These are phyloP conservation scores for Diplogelasinospora grovesii DNA, from an alignment of 495 filamentous ascomycete species.

Conservation along the genomic window DNA sequence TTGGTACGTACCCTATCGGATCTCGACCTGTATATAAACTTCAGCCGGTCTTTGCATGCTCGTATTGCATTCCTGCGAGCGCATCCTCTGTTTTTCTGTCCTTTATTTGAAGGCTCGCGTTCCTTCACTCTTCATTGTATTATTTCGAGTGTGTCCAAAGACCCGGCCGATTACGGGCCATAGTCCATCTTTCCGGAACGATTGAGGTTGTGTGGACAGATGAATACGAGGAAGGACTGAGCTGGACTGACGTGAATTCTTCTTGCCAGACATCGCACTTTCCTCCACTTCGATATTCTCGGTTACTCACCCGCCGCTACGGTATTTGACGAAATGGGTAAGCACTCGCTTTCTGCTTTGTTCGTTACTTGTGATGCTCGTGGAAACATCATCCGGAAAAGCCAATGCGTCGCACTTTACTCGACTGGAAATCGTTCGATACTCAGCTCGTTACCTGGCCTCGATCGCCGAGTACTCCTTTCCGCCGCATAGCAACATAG, in stretches of 20 bases:
- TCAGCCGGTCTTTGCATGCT: no score
- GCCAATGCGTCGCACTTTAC: slow-evolving; percentile 18
- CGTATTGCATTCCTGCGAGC: no score
- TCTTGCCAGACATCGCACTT: slow-evolving; percentile 22
- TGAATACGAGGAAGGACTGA: no score
- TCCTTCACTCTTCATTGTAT: no score
- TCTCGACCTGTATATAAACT: no score
- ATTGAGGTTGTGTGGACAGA: no score
- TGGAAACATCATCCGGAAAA: slow-evolving; percentile 20
- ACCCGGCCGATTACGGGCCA: no score
- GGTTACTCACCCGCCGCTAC: slow-evolving; percentile 8
- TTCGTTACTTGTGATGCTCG: slow-evolving; percentile 21
- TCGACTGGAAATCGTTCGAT: slow-evolving; percentile 6
- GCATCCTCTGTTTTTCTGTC: background rate
- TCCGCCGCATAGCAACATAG: slow-evolving; percentile 12
- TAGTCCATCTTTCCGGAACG: no score
- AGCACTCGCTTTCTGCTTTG: slow-evolving; percentile 34
- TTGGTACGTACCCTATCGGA: slow-evolving; percentile 17
- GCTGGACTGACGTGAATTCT: slow-evolving; percentile 18
- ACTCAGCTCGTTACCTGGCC: slow-evolving; percentile 5
- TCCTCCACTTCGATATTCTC: slow-evolving; percentile 15
- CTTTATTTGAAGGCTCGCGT: no score
- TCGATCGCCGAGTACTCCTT: slow-evolving; percentile 5
- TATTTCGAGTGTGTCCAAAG: no score
- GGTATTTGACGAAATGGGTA: slow-evolving; percentile 40